Base-by-base conservation (phyloP, 768 basidiomycete genomes). In the Pleurotus pulmonarius region DNA sequence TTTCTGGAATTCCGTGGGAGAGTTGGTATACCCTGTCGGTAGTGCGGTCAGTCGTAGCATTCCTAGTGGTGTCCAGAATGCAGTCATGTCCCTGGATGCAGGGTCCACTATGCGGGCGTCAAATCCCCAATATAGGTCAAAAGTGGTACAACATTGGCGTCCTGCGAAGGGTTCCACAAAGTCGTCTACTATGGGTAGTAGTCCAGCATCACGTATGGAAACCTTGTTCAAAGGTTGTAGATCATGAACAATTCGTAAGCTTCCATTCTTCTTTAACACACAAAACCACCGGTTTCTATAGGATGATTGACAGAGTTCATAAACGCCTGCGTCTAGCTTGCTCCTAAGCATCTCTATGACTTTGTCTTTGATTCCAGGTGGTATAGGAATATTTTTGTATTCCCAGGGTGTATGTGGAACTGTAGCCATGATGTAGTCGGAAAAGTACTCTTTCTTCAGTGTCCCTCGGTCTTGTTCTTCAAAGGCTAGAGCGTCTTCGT, bases 11-110 rank as follows among this genome's bases (percentile, higher is more conserved):
- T 64, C 66, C 2, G 59, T 52, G 1, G 63, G 66, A 0, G 64
- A 71, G 22, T 79, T 78, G 0, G 76, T 77, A 41, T 64, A 75
- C 0, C 77, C 79, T 58, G 69, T 73, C 0, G 73, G 76, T 0
- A 80, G 44, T 0, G 63, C 66, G 0, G 68, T 72, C 0, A 78
- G 62, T 0, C 65, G 64, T 0, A 74, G 53, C 0, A 67, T 59
- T 1, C 75, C 73, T 4, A 74, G 59, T 0, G 73, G 75, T 0
- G 70, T 75, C 55, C 69, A 64, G 56, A 79, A 80, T 0, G 72
- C 70, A 0, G 76, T 78, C 4, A 73, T 66, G 60, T 62, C 71
- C 16, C 54, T 59, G 57, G 41, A 67, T 43, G 55, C 5, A 43
- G 61, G 16, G 59, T 66, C 49, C 9, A 68, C 15, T 40, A 56